Evolutionary conservation across 2,329 filamentous ascomycete species (phyloP).

Genomic region (Pezicula radicicola): DNA sequence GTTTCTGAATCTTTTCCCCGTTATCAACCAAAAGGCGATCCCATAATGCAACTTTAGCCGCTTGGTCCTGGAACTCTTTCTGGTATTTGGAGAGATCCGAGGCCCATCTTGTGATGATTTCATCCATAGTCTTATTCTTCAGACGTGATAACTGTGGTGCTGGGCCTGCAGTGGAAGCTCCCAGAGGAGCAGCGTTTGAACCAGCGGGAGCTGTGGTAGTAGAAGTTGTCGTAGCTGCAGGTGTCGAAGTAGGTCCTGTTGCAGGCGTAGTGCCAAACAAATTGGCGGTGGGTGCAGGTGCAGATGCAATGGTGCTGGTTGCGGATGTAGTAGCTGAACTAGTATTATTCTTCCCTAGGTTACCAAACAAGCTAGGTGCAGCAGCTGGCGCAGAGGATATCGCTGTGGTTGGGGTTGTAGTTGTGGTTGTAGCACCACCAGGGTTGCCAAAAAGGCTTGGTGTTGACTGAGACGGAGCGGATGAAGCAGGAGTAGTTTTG

Average conservation of each 20-base stretch:
- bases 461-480: conserved; percentile 10
- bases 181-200: conserved; percentile 41
- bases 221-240: conserved; percentile 10
- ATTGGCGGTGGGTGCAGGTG: conserved; percentile 17
- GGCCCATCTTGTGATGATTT: conserved; percentile 96
- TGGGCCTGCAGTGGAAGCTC: conserved; percentile 76
- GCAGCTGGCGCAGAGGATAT: conserved; percentile 27
- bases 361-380: conserved; percentile 4
- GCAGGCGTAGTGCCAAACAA: conserved; percentile 20
- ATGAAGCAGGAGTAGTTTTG: conserved; percentile 10
- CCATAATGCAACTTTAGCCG: conserved; percentile 80
- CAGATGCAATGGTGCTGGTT: conserved; percentile 17
- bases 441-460: conserved; percentile 6
- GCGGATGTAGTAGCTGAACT: conserved; percentile 11
- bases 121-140: conserved; percentile 99
- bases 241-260: conserved; percentile 17
- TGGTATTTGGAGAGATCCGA: conserved; percentile 94
- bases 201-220: conserved; percentile 19
- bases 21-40: conserved; percentile 92
- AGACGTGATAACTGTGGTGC: conserved; percentile 82
- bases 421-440: conserved; percentile 10
- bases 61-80: conserved; percentile 91
- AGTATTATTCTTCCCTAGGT: conserved; percentile 3
- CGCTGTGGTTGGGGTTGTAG: conserved; percentile 6
- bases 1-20: conserved; percentile 88